Evolutionary conservation across 2,329 filamentous ascomycete species (phyloP), one percentile per base, ranked within the genome.

Genomic region (Leptographium radiaticola): DNA sequence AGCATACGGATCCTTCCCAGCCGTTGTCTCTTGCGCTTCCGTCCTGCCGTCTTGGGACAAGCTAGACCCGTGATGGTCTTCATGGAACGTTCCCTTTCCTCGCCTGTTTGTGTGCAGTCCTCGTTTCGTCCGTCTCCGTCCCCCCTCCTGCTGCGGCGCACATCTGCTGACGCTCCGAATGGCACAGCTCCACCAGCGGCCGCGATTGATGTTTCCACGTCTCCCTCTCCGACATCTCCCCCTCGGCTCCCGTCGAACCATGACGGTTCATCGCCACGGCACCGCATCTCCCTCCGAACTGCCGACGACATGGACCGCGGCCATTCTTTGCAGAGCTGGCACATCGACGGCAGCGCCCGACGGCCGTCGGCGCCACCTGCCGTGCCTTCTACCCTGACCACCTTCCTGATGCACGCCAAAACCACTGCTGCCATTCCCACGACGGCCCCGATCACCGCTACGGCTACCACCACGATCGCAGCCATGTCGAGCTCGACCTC

Each of bases 81-180:
- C 68, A 79, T 80, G 77, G 76, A 81, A 69, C 75, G 75, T 62
- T 80, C 78, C 59, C 71, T 77, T 58, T 83, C 81, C 60, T 82
- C 80, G 67, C 76, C 79, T 62, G 78, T 79, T 68, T 75, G 75
- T 69, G 71, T 75, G 60, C 72, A 75, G 63, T 71, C 76, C 60
- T 75, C 77, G 67, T 71, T 75, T 2, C 13, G 43, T 45, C 12
- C 43, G 43, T 45, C 56, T 2, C 18, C 16, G 4, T 39, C 25
- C 36, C 42, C 15, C 56, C 57, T 59, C 62, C 49, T 61, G 57
- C 31, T 53, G 31, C 13, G 4, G 25, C 43, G 53, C 51, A 46
- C 47, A 43, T 43, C 52, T 51, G 31, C 46, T 11, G 25, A 25
- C 25, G 48, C 49, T 52, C 62, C 55, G 2, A 9, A 25, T 12